Evolutionary conservation across 2,329 filamentous ascomycete genomes (phyloP).

Genomic region (Phaeosphaeriaceae sp.): DNA sequence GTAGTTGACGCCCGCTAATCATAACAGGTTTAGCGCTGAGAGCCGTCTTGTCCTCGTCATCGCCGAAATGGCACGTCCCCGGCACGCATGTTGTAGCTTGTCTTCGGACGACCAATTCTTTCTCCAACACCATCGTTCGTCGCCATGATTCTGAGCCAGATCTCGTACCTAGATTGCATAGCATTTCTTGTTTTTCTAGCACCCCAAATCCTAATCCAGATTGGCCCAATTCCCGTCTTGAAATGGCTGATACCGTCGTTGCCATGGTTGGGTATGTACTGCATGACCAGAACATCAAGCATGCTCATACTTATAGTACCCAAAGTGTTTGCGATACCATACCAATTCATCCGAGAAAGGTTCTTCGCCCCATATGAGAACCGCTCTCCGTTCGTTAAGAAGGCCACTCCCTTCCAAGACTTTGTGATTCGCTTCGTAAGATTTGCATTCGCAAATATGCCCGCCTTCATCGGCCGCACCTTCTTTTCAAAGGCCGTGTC

Average conservation of each 20-base stretch:
- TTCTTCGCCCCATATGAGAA: constrained; percentile 56
- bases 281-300: not conserved
- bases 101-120: not conserved
- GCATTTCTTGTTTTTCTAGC: constrained; percentile 74
- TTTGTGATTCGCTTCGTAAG: constrained; percentile 78
- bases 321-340: constrained; percentile 66
- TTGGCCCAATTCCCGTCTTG: constrained; percentile 67
- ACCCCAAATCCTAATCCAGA: constrained; percentile 73
- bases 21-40: constrained; percentile 4
- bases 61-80: constrained; percentile 7
- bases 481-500: constrained; percentile 80
- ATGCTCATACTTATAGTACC: constrained; percentile 39
- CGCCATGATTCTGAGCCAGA: constrained; percentile 74
- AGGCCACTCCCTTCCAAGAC: constrained; percentile 77
- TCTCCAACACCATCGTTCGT: not conserved
- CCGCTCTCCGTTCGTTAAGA: constrained; percentile 69
- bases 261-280: constrained; percentile 70
- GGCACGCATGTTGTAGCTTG: constrained; percentile 1
- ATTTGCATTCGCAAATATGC: constrained; percentile 77
- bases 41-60: constrained; percentile 15
- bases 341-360: constrained; percentile 64
- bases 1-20: not conserved
- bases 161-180: constrained; percentile 78
- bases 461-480: constrained; percentile 71
- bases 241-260: constrained; percentile 66